Conservation (phyloP, 768 basidiomycete genomes). For the Tylopilus sp. region DNA sequence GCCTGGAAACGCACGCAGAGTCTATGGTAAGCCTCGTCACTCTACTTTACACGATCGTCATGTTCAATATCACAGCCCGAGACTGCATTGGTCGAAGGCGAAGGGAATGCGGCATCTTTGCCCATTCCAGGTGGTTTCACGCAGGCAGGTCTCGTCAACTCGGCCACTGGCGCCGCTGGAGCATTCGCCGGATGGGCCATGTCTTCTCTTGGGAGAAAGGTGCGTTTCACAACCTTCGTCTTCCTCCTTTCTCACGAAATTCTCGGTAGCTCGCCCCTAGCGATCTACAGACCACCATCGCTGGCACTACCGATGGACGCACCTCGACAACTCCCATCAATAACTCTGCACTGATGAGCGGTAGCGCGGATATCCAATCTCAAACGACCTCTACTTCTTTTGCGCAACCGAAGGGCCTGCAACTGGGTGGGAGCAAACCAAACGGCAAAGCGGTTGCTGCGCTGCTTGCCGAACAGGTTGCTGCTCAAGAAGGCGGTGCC, state of each 20-base stretch:
- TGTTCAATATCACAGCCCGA: constrained; percentile 46
- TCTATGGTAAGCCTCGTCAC: constrained; percentile 62
- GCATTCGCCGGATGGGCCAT: constrained; percentile 96
- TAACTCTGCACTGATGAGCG: not conserved
- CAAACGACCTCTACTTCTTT: constrained; percentile 15
- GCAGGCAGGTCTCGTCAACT: constrained; percentile 58
- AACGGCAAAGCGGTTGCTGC: constrained; percentile 44
- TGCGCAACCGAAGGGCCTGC: constrained; percentile 54
- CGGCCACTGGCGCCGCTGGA: constrained; percentile 88
- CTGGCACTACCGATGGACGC: constrained; percentile 36
- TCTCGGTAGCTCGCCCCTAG: constrained; percentile 56
- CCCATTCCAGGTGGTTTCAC: constrained; percentile 31
- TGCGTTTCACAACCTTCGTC: constrained; percentile 22
- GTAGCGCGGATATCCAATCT: not conserved
- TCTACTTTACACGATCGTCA: not conserved
- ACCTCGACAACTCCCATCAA: constrained; percentile 39
- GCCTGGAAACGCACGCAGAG: constrained; percentile 72
- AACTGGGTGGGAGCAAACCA: constrained; percentile 59
- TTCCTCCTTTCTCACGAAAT: not conserved
- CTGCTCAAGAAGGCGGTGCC: constrained; percentile 35
- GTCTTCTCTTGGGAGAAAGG: constrained; percentile 82
- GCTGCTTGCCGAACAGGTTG: constrained; percentile 57
- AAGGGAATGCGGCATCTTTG: constrained; percentile 22
- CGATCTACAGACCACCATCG: constrained; percentile 63
- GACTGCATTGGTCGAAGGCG: constrained; percentile 42